Conservation (phyloP, 148 eudicot species). For the Gaultheria prostrata region DNA sequence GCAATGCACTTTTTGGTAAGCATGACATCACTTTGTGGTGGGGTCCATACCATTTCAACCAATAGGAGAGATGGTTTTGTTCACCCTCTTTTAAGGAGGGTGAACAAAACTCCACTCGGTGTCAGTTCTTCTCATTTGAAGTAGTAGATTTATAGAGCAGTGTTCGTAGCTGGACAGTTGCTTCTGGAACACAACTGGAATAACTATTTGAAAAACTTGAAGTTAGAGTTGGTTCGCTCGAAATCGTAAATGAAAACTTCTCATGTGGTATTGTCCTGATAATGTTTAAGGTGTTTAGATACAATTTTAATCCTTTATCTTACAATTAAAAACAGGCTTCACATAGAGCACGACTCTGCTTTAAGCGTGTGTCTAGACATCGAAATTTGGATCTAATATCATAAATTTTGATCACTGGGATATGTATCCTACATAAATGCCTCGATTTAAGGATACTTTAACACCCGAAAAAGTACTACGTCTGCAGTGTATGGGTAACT, state of each 20-base stretch:
- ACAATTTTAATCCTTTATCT: neutral
- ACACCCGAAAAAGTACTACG: neutral
- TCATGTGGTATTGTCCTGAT: neutral
- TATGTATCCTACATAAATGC: neutral
- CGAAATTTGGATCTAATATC: neutral
- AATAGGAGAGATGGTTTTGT: too few relatives aligned
- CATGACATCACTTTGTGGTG: too few relatives aligned
- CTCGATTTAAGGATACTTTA: neutral
- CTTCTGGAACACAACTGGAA: neutral
- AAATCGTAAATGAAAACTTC: neutral
- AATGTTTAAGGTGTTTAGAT: neutral
- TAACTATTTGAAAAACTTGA: neutral
- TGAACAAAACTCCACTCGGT: too few relatives aligned
- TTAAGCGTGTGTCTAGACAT: slow-evolving; percentile 3
- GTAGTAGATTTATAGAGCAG: too few relatives aligned
- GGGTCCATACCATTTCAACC: too few relatives aligned
- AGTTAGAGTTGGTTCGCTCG: neutral
- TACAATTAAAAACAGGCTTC: neutral
- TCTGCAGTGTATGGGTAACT: neutral
- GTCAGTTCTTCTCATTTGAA: too few relatives aligned
- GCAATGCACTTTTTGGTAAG: too few relatives aligned
- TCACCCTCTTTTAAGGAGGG: too few relatives aligned
- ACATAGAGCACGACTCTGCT: neutral
- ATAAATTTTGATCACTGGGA: neutral
- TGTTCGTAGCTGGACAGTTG: neutral